These are phyloP conservation scores for Coemansia sp. DNA, from an alignment of 192 early-diverging fungal species.

Conservation along the genomic window DNA sequence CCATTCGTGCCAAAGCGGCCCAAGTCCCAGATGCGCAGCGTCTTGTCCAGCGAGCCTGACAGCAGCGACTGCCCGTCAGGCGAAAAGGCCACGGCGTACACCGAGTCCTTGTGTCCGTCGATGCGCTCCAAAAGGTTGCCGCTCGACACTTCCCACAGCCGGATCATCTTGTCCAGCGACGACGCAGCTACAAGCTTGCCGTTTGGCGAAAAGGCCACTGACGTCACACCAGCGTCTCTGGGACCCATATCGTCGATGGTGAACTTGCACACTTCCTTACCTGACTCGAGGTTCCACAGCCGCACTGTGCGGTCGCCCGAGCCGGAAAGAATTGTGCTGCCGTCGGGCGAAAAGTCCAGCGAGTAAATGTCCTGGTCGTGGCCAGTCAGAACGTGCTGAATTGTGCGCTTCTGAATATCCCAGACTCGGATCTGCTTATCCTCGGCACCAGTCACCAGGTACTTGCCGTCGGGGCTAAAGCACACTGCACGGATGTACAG, in stretches of 20 bases:
- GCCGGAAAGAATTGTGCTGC: conserved; percentile 85
- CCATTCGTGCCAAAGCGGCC: conserved; percentile 37
- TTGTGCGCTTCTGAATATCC: conserved; percentile 63
- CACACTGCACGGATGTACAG: conserved; percentile 95
- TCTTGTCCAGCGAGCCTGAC: conserved; percentile 89
- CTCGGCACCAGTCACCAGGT: conserved; percentile 92
- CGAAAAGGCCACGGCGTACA: conserved; percentile 93
- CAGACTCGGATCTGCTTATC: conserved; percentile 90
- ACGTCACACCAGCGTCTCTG: conserved; percentile 93
- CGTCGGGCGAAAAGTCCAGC: conserved; percentile 89
- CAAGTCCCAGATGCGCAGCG: conserved; percentile 90
- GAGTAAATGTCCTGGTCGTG: conserved; percentile 98
- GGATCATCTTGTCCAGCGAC: conserved; percentile 88
- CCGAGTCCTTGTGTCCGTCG: conserved; percentile 93
- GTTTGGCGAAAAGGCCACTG: conserved; percentile 91
- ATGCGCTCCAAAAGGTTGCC: conserved; percentile 73
- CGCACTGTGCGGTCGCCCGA: conserved; percentile 80
- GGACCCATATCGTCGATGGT: conserved; percentile 73
- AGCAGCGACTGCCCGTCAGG: conserved; percentile 89
- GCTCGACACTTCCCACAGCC: conserved; percentile 84
- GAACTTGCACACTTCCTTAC: conserved; percentile 68
- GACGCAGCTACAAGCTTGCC: conserved; percentile 82
- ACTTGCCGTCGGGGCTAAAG: conserved; percentile 90
- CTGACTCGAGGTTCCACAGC: conserved; percentile 84
- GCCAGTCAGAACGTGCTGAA: conserved; percentile 70